Conservation (phyloP, 495 filamentous ascomycete genomes). For the Talaromyces thailandensis region DNA sequence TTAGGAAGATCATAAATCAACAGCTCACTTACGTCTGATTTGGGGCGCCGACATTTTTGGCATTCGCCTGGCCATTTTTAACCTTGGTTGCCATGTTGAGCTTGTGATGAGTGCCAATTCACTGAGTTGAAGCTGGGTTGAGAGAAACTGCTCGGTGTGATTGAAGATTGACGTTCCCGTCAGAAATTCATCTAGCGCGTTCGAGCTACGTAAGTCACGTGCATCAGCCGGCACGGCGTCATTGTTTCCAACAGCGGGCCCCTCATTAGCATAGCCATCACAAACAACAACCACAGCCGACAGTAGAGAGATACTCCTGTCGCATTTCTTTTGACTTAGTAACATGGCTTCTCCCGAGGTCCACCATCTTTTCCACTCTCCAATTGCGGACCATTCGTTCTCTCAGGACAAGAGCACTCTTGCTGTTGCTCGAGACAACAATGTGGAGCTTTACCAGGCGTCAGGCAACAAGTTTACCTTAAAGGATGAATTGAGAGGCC, state of each 20-base stretch:
- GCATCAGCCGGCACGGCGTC: not conserved
- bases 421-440: conserved; percentile 84
- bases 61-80: conserved; percentile 28
- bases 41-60: conserved; percentile 35
- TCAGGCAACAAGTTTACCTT: conserved; percentile 70
- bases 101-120: not conserved
- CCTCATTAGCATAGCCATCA: not conserved
- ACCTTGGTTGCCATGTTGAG: conserved; percentile 31
- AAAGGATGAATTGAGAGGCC: conserved; percentile 86
- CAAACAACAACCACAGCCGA: conserved; percentile 24
- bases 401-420: conserved; percentile 82
- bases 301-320: conserved; percentile 99
- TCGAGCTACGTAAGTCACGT: conserved; percentile 1
- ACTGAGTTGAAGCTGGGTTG: not conserved
- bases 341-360: conserved; percentile 80
- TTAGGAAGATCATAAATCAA: not conserved
- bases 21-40: conserved; percentile 60
- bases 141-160: not conserved
- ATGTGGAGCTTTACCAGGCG: conserved; percentile 78
- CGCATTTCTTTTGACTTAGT: conserved; percentile 21
- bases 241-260: not conserved
- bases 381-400: conserved; percentile 97
- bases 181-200: conserved; percentile 1
- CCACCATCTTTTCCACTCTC: conserved; percentile 92
- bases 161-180: not conserved